A percentile compares a stretch with the other conserved stretches of the same genome.
These are phyloP conservation scores for Sporisorium sorghi DNA, from an alignment of 1,284 basidiomycete genomes.

Conservation along the genomic window DNA sequence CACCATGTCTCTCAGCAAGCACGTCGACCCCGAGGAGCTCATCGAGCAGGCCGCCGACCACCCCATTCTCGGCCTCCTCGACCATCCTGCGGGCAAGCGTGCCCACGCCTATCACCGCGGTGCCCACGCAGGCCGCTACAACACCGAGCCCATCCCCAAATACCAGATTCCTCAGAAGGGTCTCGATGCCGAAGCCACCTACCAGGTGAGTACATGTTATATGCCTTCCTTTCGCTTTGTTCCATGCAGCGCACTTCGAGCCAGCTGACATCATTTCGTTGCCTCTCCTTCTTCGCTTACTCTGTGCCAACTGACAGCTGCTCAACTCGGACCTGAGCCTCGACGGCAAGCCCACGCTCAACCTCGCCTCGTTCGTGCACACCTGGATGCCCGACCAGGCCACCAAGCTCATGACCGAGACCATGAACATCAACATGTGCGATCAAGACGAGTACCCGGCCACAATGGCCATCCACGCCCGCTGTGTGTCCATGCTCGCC, in stretches of 20 bases:
- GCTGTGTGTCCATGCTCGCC: slow-evolving; percentile 83
- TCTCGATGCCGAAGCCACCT: slow-evolving; percentile 69
- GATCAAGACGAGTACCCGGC: slow-evolving; percentile 90
- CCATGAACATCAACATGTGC: slow-evolving; percentile 79
- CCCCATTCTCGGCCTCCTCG: slow-evolving; percentile 49
- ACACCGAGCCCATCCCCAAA: slow-evolving; percentile 67
- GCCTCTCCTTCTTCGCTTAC: no score
- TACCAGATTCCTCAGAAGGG: slow-evolving; percentile 70
- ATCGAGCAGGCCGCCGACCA: slow-evolving; percentile 58
- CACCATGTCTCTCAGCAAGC: slow-evolving; percentile 63
- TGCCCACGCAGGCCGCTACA: slow-evolving; percentile 62
- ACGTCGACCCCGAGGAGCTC: slow-evolving; percentile 63
- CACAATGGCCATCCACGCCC: slow-evolving; percentile 65
- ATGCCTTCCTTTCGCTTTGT: not conserved
- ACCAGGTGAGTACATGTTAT: slow-evolving; percentile 43
- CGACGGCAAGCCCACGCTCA: slow-evolving; percentile 82
- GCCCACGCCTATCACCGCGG: slow-evolving; percentile 30
- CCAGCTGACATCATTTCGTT: no score
- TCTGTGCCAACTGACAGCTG: slow-evolving; percentile 74
- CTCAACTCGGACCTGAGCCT: slow-evolving; percentile 78
- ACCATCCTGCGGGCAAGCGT: slow-evolving; percentile 33
- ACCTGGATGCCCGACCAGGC: slow-evolving; percentile 74
- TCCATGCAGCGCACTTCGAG: no score
- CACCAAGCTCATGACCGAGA: slow-evolving; percentile 72
- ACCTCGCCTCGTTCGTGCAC: slow-evolving; percentile 77